Evolutionary conservation across 164 flowering plant species (phyloP), one percentile per base, ranked within the genome.

Genomic region (Macadamia tetraphylla): DNA sequence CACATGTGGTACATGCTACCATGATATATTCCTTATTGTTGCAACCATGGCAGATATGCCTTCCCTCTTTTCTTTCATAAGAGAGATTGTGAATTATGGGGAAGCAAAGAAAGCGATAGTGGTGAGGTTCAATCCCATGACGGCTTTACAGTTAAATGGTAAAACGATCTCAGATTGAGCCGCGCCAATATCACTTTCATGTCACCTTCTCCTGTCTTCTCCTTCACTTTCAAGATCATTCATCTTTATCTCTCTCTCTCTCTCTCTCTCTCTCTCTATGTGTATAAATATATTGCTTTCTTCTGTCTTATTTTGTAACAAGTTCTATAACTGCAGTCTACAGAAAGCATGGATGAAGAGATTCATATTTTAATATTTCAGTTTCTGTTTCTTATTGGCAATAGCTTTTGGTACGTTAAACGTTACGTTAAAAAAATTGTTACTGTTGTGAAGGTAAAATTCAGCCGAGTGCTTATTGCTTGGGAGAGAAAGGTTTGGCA

Each of bases 41-140:
- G 43, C 59, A 57, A 3, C 59, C 30, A 57, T 18, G 30, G 30
- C 7, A 57, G 59, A 23, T 31, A 6, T 12, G 14, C 6, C 32
- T 60, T 60, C n/a, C 32, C 13, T 60, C 11, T 31, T 31, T 60
- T 60, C 62, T 14, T 12, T 60, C 6, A 17, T 8, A 14, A 67
- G 69, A 23, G 32, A 14, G 55, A 14, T 43, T 46, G 6, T 44
- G 61, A 32, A 63, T 68, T 68, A 6, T 43, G 62, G 74, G 71
- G 77, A 77, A 63, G 63, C 64, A 68, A 71, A 71, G 85, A 78
- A 80, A 83, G 96, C 90, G 98, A 90, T 92, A 69, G 90, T 92
- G 98, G 98, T 92, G 93, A 85, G 98, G 98, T 92, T 92, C 96
- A 92, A 92, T 92, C 94, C 77, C 87, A 92, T 71, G 96, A 83